Conservation (phyloP, 2,329 filamentous ascomycete species). For the Penicillium hesseltinei region DNA sequence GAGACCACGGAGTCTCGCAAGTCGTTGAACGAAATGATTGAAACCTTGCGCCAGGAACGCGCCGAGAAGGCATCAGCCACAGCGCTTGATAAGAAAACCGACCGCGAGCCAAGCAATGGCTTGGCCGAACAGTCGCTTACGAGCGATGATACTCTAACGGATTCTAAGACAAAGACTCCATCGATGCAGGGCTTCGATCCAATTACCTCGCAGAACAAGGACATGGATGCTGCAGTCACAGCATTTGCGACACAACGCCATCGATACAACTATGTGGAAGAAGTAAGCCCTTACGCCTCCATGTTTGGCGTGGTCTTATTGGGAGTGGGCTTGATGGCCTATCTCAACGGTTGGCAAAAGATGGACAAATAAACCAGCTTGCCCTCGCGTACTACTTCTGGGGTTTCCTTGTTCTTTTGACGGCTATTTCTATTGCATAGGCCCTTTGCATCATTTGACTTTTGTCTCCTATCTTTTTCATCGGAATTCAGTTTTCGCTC, state of each 20-base stretch:
- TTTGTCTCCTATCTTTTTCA: constrained; percentile 20
- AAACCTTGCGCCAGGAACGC: constrained; percentile 68
- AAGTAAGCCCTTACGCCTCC: constrained; percentile 71
- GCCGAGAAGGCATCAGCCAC: constrained; percentile 54
- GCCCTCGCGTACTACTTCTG: constrained; percentile 14
- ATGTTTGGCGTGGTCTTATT: constrained; percentile 79
- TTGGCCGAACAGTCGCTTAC: constrained; percentile 1
- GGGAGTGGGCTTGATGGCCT: constrained; percentile 81
- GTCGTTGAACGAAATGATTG: constrained; percentile 82
- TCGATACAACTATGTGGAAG: constrained; percentile 44
- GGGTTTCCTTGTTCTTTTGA: constrained; percentile 20
- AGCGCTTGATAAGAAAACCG: constrained; percentile 29
- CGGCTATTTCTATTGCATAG: constrained; percentile 19
- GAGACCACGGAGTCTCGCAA: constrained; percentile 71
- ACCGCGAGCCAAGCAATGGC: constrained; percentile 11
- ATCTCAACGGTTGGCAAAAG: constrained; percentile 78
- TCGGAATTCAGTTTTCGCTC: constrained; percentile 19
- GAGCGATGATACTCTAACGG: constrained; percentile 8
- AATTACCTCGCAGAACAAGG: constrained; percentile 48
- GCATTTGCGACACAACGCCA: constrained; percentile 41
- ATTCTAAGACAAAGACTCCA: constrained; percentile 14
- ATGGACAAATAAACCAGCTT: constrained; percentile 43
- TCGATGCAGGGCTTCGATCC: constrained; percentile 44
- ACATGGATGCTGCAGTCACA: constrained; percentile 42
- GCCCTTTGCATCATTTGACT: constrained; percentile 19